Percentiles rank a stretch among this genome's conserved stretches.
phyloP scores from a whole-genome alignment of 2,329 filamentous ascomycete genomes.

The Arthrobotrys conoides region DNA sequence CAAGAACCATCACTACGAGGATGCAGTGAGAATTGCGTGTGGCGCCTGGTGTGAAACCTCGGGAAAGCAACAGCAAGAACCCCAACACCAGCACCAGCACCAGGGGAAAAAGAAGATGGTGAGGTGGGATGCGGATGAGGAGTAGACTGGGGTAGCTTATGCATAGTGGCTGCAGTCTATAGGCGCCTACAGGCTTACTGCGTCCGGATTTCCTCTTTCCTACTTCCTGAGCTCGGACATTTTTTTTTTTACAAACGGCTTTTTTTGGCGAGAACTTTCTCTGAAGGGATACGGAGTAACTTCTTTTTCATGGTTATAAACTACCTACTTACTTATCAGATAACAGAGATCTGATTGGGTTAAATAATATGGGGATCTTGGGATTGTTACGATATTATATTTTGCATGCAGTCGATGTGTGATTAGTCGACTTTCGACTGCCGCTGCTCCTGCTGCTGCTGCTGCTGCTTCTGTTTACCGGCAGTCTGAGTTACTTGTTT shows the following conservation, averaged over 20 bases:
- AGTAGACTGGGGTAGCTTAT: constrained; percentile 21
- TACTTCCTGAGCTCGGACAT: constrained; percentile 12
- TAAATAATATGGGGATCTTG: neutral
- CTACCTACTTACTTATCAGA: no score
- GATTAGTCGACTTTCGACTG: constrained; percentile 9
- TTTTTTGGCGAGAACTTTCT: constrained; percentile 31
- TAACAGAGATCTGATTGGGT: constrained; percentile 11
- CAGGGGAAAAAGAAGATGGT: constrained; percentile 54
- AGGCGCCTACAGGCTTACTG: constrained; percentile 25
- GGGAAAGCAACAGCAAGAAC: constrained; percentile 24
- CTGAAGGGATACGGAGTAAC: constrained; percentile 7
- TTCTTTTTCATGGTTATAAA: neutral
- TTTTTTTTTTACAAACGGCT: constrained; percentile 13
- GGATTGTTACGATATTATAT: constrained; percentile 23
- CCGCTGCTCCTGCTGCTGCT: neutral
- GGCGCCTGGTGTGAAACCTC: constrained; percentile 53
- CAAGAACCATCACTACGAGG: constrained; percentile 52
- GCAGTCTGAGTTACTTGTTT: no score
- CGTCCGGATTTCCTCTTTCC: constrained; percentile 6
- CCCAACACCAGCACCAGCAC: constrained; percentile 15
- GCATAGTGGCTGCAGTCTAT: constrained; percentile 23
- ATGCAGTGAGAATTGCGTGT: constrained; percentile 59
- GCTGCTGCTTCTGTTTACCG: neutral
- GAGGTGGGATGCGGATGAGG: constrained; percentile 43
- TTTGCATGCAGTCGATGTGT: constrained; percentile 3